phyloP scores from a whole-genome alignment of 805 yeast species.

The Candida hungchunana region DNA sequence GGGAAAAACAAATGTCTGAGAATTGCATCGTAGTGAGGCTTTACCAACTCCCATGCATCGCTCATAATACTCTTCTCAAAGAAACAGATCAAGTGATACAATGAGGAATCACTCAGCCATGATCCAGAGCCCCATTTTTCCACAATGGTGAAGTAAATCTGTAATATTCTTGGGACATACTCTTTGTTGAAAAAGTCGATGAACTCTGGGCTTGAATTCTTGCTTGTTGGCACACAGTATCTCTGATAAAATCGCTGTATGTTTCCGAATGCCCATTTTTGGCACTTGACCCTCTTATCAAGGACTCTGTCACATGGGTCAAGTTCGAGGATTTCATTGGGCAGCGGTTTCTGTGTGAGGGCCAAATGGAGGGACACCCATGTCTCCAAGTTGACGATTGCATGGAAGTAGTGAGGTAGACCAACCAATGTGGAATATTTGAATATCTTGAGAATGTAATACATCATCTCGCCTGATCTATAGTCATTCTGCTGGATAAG shows the following conservation, averaged over 20 bases:
- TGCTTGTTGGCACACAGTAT: constrained; percentile 36
- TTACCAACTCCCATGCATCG: constrained; percentile 56
- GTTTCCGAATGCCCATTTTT: constrained; percentile 87
- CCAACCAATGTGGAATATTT: constrained; percentile 59
- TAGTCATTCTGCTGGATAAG: constrained; percentile 29
- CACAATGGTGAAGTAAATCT: constrained; percentile 50
- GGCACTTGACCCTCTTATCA: constrained; percentile 59
- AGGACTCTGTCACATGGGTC: constrained; percentile 44
- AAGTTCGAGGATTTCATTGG: constrained; percentile 43
- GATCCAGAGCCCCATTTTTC: constrained; percentile 35
- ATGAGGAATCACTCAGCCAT: constrained; percentile 65
- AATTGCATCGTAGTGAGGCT: constrained; percentile 61
- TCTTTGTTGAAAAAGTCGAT: constrained; percentile 47
- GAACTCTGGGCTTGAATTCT: constrained; percentile 45
- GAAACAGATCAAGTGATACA: constrained; percentile 65
- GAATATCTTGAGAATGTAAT: constrained; percentile 60
- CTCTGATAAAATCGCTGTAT: constrained; percentile 64
- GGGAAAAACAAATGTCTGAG: constrained; percentile 72
- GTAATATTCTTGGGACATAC: constrained; percentile 68
- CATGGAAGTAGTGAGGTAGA: constrained; percentile 48
- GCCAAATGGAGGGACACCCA: constrained; percentile 70
- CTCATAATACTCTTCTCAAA: constrained; percentile 55
- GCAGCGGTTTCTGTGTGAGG: constrained; percentile 51
- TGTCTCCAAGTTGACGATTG: constrained; percentile 35
- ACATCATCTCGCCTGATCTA: constrained; percentile 44